Conservation (phyloP, 768 basidiomycete genomes). For the Boletus vermiculosoides region DNA sequence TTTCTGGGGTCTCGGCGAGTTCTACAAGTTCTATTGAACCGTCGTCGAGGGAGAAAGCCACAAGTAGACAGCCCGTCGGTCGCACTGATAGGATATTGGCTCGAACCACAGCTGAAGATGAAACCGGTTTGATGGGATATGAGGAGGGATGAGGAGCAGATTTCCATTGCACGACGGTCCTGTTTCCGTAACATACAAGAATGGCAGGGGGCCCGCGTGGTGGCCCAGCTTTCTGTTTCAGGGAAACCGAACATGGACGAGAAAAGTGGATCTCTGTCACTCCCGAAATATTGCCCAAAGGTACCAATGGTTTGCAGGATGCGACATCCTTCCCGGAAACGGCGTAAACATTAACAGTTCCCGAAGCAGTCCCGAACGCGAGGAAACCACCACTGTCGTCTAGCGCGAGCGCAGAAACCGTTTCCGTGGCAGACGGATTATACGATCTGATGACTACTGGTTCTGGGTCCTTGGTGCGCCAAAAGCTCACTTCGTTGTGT, state of each 20-base stretch:
- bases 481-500: conserved; percentile 74
- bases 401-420: conserved; percentile 61
- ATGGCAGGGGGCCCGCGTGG: conserved; percentile 28
- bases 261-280: conserved; percentile 56
- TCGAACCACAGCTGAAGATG: conserved; percentile 44
- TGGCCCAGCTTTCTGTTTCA: conserved; percentile 19
- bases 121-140: conserved; percentile 45
- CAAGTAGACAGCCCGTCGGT: conserved; percentile 46
- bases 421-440: conserved; percentile 43
- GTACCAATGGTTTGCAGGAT: conserved; percentile 41
- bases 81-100: conserved; percentile 49
- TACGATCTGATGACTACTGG: conserved; percentile 48
- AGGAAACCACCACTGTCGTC: conserved; percentile 59
- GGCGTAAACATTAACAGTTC: conserved; percentile 63
- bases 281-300: conserved; percentile 44
- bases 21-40: conserved; percentile 66
- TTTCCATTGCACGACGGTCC: conserved; percentile 54
- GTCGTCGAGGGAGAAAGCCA: conserved; percentile 62
- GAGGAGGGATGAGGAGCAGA: conserved; percentile 18
- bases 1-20: conserved; percentile 42
- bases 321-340: conserved; percentile 41
- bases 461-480: conserved; percentile 48
- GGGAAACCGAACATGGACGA: conserved; percentile 3
- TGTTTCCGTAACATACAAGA: conserved; percentile 58
- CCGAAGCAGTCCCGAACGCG: conserved; percentile 71